Evolutionary conservation across 2,329 filamentous ascomycete species (phyloP), one percentile per base, ranked within the genome.

Genomic region (Trematosphaeria pertusa): DNA sequence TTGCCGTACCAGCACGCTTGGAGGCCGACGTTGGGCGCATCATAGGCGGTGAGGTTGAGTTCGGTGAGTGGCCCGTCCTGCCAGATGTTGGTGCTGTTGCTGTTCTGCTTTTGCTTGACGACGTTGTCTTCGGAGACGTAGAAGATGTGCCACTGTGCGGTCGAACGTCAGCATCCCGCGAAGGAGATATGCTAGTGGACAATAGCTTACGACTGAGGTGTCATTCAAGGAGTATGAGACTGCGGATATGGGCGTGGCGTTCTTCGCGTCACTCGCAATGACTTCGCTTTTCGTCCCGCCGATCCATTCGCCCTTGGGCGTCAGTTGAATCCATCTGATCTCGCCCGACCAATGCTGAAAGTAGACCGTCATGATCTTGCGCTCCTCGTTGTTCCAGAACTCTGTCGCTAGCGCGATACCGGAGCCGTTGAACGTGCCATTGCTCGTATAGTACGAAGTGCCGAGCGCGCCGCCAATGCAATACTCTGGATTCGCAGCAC

Each of bases 1-100:
- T 97, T 80, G 0, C 94, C 94, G 68, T 96, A 88, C 15, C 86
- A 78, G 37, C 86, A 87, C 11, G 92, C 87, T 64, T 94, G 89
- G 20, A 94, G 75, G 2, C 94, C 94, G 37, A 96, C 87, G 1
- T 90, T 85, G 61, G 97, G 97, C 1, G 91, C 87, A 74, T 97
- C 91, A 71, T 95, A 96, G 56, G 87, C 87, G 52, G 95, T 86
- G 24, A 90, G 82, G 52, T 95, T 91, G 54, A 90, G 87, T 69
- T 96, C 89, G 59, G 86, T 65, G 2, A 70, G 42, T 54, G 71
- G 51, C 0, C 75, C 76, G 11, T 74, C 62, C 12, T 56, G 43
- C 75, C 75, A 77, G 14, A 76, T 53, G 34, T 72, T 72, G 4
- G 62, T 62, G 5, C 39, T 53, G 44, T 77, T 77, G 31, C 61